Evolutionary conservation across 2,329 filamentous ascomycete species (phyloP), one percentile per base, ranked within the genome.

Genomic region (Ampelomyces quisqualis): DNA sequence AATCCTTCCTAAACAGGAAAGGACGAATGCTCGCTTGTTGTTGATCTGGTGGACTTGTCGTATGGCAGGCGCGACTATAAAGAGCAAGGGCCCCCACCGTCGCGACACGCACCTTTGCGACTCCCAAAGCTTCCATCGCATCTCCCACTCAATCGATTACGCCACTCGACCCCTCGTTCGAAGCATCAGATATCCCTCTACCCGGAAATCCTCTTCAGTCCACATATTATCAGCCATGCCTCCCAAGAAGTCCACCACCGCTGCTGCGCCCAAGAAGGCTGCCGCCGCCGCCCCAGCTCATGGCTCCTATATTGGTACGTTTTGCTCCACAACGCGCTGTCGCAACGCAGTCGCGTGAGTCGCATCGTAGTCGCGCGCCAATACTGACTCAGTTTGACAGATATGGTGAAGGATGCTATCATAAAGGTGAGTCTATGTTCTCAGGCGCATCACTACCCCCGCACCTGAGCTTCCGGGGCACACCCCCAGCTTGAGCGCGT

Each of bases 391-490:
- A 57, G 52, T 55, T 29, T 62, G 64, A 65, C 69, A 84, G 82
- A 84, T 71, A 85, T 86, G 82, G 83, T 86, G 70, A 84, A 84
- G 73, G 81, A 85, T 70, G 82, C 82, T 57, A 82, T 86, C 66
- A 70, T 84, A 64, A 80, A 78, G 71, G 82, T 86, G 71, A 82
- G 82, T 85, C 66, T 63, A 77, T 72, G 67, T 64, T 64, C 62
- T 57, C 63, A 52, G 66, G 76, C 75, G 77, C 74, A 73, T 69
- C 53, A 54, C 49, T 60, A 68, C 62, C 68, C 66, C 60, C 60
- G 57, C 57, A 58, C 52, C 46, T 35, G 47, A 37, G 41, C 40
- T 51, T 58, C 64, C 63, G 64, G 65, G 64, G 59, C 60, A 60
- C 55, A 57, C 53, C 49, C 58, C 51, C 56, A 42, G 38, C 33